Evolutionary conservation across 2,329 filamentous ascomycete species (phyloP).

Genomic region (Exophiala aquamarina): DNA sequence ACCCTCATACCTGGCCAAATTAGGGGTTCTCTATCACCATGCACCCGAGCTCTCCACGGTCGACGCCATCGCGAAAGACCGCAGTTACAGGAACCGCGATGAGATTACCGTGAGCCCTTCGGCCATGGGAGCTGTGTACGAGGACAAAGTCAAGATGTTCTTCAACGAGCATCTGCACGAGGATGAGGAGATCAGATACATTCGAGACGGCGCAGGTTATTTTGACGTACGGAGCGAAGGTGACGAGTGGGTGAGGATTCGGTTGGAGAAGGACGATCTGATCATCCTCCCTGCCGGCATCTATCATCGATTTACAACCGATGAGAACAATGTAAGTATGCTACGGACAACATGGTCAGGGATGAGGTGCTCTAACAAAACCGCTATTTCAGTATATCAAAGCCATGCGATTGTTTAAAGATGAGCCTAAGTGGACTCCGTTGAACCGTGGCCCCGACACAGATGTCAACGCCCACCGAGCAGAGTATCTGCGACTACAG

Average conservation of each 20-base stretch:
- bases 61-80: conserved; percentile 69
- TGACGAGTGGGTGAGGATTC: conserved; percentile 87
- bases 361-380: no score
- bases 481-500: conserved; percentile 66
- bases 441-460: conserved; percentile 77
- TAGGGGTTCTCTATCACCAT: conserved; percentile 79
- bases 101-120: conserved; percentile 84
- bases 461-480: conserved; percentile 74
- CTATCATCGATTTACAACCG: conserved; percentile 96
- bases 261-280: conserved; percentile 81
- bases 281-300: conserved; percentile 93
- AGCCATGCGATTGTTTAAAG: conserved; percentile 95
- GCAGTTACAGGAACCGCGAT: conserved; percentile 92
- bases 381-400: conserved; percentile 73
- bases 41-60: conserved; percentile 66
- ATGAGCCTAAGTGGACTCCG: conserved; percentile 97
- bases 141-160: conserved; percentile 90
- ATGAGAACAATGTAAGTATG: conserved; percentile 77
- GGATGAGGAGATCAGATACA: conserved; percentile 97
- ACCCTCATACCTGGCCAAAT: conserved; percentile 63
- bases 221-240: conserved; percentile 85
- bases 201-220: conserved; percentile 82
- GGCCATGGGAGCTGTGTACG: conserved; percentile 82
- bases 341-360: neutral
- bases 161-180: conserved; percentile 96